Evolutionary conservation across 345 rosid genomes (phyloP).

Genomic region (Noccaea caerulescens): DNA sequence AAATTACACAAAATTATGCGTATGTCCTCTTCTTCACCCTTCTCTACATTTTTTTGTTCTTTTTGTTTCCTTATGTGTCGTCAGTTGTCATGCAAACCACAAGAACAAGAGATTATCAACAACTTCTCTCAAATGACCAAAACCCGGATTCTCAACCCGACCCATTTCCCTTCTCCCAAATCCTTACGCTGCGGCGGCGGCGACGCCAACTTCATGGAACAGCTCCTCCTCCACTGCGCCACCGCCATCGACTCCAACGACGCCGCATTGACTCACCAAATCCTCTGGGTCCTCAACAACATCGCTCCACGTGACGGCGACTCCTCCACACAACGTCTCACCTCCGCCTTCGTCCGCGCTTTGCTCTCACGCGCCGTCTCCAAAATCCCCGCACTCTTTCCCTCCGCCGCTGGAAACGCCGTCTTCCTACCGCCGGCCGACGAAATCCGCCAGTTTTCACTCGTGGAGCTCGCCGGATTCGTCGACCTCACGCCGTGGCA

Average conservation of each 20-base stretch:
- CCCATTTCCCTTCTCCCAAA: slow-evolving; percentile 55
- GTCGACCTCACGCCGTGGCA: slow-evolving; percentile 97
- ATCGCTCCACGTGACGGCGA: slow-evolving; percentile 82
- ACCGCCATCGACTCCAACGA: slow-evolving; percentile 84
- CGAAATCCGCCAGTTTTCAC: slow-evolving; percentile 67
- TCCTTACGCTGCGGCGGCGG: slow-evolving; percentile 40
- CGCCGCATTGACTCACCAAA: slow-evolving; percentile 77
- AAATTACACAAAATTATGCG: slow-evolving; percentile 19
- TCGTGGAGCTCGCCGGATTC: slow-evolving; percentile 77
- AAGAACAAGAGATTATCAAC: neutral
- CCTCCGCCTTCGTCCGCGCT: slow-evolving; percentile 79
- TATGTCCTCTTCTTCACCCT: slow-evolving; percentile 33
- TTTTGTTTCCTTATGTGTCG: slow-evolving; percentile 30
- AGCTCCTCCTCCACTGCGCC: slow-evolving; percentile 84
- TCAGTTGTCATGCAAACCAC: slow-evolving; percentile 13
- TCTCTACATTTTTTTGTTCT: slow-evolving; percentile 26
- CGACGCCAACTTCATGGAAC: slow-evolving; percentile 88
- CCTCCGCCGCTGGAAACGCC: slow-evolving; percentile 27
- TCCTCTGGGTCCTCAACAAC: slow-evolving; percentile 92
- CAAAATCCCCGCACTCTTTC: slow-evolving; percentile 59
- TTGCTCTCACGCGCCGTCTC: slow-evolving; percentile 76
- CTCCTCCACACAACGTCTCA: slow-evolving; percentile 75
- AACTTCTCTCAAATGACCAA: slow-evolving; percentile 50
- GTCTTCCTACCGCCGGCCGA: slow-evolving; percentile 35
- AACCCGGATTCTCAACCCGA: slow-evolving; percentile 49